phyloP scores from a whole-genome alignment of 176 grass and related monocot species.

The Aegilops bicornis region DNA sequence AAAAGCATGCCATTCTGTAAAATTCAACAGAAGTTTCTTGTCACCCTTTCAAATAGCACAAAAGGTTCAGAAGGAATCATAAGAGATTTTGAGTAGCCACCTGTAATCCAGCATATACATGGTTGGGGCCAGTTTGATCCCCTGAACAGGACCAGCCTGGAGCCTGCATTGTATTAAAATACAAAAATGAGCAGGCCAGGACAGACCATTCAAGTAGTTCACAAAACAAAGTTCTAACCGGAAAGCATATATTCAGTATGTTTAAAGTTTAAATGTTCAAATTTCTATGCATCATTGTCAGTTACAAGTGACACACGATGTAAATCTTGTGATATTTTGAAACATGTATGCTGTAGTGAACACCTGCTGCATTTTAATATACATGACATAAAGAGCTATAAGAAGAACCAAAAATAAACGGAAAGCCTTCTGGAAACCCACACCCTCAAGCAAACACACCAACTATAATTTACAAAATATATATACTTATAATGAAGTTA shows the following conservation, averaged over 20 bases:
- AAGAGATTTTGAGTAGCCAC: conserved; percentile 35
- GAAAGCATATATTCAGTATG: background rate
- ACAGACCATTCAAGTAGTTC: conserved; percentile 9
- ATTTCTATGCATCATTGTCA: background rate
- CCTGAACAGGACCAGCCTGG: conserved; percentile 89
- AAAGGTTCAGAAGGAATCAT: conserved; percentile 8
- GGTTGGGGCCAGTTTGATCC: conserved; percentile 43
- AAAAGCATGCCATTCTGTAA: conserved; percentile 88
- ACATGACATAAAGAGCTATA: background rate
- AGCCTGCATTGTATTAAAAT: conserved; percentile 51
- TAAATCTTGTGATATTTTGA: background rate
- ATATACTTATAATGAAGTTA: conserved; percentile 1
- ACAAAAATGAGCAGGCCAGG: conserved; percentile 22
- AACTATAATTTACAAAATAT: background rate
- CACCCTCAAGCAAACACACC: background rate
- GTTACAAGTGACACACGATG: background rate
- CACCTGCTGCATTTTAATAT: background rate
- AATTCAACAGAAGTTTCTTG: conserved; percentile 32
- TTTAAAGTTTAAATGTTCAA: background rate
- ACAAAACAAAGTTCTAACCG: background rate
- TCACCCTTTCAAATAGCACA: conserved; percentile 38
- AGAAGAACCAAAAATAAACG: conserved; percentile 7
- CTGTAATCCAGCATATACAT: conserved; percentile 87
- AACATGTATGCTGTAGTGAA: background rate
- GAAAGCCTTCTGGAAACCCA: background rate